Percentiles rank a stretch among this genome's conserved stretches.
phyloP scores from a whole-genome alignment of 768 basidiomycete species.

The Rubroboletus satanas region DNA sequence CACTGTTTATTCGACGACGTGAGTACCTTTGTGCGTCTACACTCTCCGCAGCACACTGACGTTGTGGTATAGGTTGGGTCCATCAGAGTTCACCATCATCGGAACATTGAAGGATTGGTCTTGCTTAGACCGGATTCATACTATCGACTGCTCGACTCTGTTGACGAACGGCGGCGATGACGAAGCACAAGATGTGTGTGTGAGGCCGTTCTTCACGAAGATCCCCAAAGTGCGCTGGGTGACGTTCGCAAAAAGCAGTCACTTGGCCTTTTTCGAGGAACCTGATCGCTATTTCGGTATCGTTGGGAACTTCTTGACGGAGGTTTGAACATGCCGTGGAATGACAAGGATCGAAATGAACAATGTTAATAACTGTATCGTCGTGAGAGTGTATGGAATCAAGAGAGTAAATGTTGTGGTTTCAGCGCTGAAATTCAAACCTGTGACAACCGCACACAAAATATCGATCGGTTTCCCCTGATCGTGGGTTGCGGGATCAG shows the following conservation, averaged over 20 bases:
- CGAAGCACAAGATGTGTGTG: conserved; percentile 35
- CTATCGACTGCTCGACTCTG: conserved; percentile 38
- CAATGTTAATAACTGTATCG: no score
- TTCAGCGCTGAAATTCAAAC: no score
- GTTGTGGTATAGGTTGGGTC: conserved; percentile 7
- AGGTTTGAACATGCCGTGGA: neutral
- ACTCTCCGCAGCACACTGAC: neutral
- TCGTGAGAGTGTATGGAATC: no score
- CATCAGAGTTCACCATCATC: conserved; percentile 37
- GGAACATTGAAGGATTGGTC: conserved; percentile 46
- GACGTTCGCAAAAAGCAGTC: conserved; percentile 29
- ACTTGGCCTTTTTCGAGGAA: conserved; percentile 16
- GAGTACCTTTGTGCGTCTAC: neutral
- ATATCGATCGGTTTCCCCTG: no score
- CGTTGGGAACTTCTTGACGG: conserved; percentile 15
- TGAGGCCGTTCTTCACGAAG: conserved; percentile 32
- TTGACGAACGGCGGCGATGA: conserved; percentile 38
- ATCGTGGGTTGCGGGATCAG: no score
- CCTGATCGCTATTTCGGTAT: conserved; percentile 18
- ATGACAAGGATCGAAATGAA: neutral
- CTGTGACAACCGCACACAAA: no score
- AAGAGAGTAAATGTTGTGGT: no score
- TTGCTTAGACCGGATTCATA: conserved; percentile 41
- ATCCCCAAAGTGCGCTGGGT: conserved; percentile 36
- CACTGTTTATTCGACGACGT: conserved; percentile 27